Percentiles rank a stretch among this genome's conserved stretches.
phyloP scores from a whole-genome alignment of 129 eudicot species.

The Tagetes erecta region DNA sequence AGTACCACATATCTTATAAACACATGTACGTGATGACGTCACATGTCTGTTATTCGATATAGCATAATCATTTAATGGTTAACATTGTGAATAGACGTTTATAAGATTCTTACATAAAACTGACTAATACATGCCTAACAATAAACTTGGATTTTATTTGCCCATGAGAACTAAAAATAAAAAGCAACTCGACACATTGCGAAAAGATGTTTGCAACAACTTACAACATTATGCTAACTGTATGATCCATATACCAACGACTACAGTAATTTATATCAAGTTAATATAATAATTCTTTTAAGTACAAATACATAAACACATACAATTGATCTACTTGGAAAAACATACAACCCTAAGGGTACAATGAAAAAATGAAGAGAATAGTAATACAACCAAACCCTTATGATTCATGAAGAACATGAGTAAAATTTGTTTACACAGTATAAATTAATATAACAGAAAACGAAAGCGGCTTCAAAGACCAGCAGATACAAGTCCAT shows the following conservation, averaged over 20 bases:
- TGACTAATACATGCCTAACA: too few species aligned
- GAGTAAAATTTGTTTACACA: neutral
- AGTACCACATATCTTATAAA: too few species aligned
- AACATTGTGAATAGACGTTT: too few species aligned
- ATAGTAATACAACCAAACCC: constrained; percentile 25
- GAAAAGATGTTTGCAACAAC: neutral
- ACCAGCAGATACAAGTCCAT: constrained; percentile 92
- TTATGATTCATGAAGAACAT: constrained; percentile 6
- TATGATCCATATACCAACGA: neutral
- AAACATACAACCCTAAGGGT: constrained; percentile 16
- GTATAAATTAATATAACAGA: constrained; percentile 7
- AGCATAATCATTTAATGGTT: too few species aligned
- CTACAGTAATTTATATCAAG: neutral
- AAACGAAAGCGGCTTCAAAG: constrained; percentile 39
- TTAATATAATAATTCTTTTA: neutral
- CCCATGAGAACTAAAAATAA: too few species aligned
- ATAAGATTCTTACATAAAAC: too few species aligned
- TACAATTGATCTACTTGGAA: neutral
- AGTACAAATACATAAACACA: neutral
- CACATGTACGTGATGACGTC: too few species aligned
- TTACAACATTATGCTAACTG: neutral
- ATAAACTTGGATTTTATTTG: too few species aligned
- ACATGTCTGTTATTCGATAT: too few species aligned
- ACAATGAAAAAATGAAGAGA: constrained; percentile 21
- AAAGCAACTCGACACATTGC: too few species aligned